phyloP scores from a whole-genome alignment of 441 rosid genomes.

The Corymbia calophylla region DNA sequence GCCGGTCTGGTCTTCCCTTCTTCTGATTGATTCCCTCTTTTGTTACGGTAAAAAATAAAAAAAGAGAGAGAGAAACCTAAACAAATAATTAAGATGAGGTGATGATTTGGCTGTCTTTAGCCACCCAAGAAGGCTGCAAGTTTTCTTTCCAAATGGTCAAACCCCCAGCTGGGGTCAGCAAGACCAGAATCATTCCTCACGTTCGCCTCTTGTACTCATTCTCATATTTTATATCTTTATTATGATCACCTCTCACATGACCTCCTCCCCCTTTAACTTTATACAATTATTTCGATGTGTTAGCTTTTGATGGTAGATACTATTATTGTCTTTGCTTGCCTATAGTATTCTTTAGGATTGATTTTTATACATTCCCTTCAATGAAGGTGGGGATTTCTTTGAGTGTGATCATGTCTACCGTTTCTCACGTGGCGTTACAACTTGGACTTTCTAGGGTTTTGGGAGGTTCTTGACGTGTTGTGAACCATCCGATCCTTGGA shows the following conservation, averaged over 20 bases:
- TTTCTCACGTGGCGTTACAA: neutral
- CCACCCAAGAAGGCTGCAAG: neutral
- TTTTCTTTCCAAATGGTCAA: constrained; percentile 13
- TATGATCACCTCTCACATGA: constrained; percentile 15
- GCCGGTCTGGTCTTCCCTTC: neutral
- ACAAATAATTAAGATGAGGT: neutral
- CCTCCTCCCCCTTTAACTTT: neutral
- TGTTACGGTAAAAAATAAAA: neutral
- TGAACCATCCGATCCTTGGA: neutral
- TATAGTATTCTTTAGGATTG: neutral
- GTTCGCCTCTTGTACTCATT: constrained; percentile 7
- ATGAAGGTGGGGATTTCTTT: neutral
- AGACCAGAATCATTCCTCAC: constrained; percentile 25
- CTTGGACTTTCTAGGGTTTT: neutral
- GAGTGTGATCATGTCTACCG: neutral
- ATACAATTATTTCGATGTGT: neutral
- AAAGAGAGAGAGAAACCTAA: neutral
- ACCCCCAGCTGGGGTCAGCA: constrained; percentile 1
- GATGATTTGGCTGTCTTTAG: neutral
- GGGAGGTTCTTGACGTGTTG: neutral
- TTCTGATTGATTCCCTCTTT: neutral
- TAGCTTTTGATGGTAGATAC: neutral
- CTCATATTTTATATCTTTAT: constrained; percentile 5
- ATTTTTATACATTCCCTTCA: neutral
- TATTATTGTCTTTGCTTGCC: neutral